These are phyloP conservation scores for Mesembryanthemum crystallinum DNA, from an alignment of 148 eudicot genomes.

Conservation along the genomic window DNA sequence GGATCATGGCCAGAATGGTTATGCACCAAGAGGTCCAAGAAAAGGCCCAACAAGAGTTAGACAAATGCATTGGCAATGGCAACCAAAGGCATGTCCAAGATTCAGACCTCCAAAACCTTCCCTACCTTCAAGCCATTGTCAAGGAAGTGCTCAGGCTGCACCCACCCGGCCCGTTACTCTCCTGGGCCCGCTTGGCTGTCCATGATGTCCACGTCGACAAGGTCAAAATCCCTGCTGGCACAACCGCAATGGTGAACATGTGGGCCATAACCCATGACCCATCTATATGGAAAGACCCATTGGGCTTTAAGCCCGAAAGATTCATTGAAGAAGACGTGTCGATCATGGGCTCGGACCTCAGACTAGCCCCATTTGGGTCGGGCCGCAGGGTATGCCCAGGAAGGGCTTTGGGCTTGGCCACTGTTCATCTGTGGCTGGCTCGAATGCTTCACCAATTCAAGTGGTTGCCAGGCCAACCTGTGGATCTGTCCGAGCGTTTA, in stretches of 20 bases:
- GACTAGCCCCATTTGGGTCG: slow-evolving; percentile 85
- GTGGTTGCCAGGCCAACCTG: slow-evolving; percentile 48
- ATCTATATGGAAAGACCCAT: slow-evolving; percentile 65
- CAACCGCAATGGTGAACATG: slow-evolving; percentile 90
- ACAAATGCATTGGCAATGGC: slow-evolving; percentile 29
- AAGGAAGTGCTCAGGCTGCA: slow-evolving; percentile 73
- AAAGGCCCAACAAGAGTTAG: slow-evolving; percentile 60
- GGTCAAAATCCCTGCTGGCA: slow-evolving; percentile 59
- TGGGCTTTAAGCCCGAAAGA: slow-evolving; percentile 58
- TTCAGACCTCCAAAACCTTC: slow-evolving; percentile 61
- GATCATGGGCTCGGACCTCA: slow-evolving; percentile 70
- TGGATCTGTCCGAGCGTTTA: slow-evolving; percentile 68
- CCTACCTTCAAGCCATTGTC: slow-evolving; percentile 68
- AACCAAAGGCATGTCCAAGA: slow-evolving; percentile 44
- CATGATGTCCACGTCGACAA: slow-evolving; percentile 60
- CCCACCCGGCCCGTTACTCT: slow-evolving; percentile 87
- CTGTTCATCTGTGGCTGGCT: slow-evolving; percentile 72
- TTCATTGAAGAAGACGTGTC: slow-evolving; percentile 54
- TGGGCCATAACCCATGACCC: slow-evolving; percentile 89
- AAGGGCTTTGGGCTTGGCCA: slow-evolving; percentile 52
- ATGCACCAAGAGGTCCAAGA: slow-evolving; percentile 69
- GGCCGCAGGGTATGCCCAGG: slow-evolving; percentile 85
- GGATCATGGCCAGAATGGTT: slow-evolving; percentile 72
- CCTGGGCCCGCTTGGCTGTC: slow-evolving; percentile 79
- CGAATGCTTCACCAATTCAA: slow-evolving; percentile 54